phyloP scores from a whole-genome alignment of 2,329 filamentous ascomycete species.

The Allantophomopsis lycopodina region DNA sequence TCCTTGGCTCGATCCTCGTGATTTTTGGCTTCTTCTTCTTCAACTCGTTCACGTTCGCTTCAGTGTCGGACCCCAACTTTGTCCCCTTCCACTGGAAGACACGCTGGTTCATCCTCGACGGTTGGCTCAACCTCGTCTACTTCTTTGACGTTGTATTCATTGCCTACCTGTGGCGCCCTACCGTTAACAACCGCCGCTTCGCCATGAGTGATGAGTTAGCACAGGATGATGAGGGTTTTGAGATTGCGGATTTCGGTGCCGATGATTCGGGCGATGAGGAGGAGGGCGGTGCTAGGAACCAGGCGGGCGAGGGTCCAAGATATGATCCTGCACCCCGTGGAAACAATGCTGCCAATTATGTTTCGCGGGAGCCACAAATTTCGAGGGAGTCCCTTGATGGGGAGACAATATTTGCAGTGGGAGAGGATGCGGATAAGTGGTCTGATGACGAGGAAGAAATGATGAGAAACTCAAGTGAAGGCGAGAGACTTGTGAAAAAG shows the following conservation, averaged over 20 bases:
- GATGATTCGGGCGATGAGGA: constrained; percentile 51
- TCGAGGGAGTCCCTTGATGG: constrained; percentile 59
- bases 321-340: constrained; percentile 19
- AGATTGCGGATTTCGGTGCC: constrained; percentile 81
- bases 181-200: constrained; percentile 90
- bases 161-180: constrained; percentile 92
- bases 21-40: constrained; percentile 99
- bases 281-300: constrained; percentile 34
- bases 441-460: constrained; percentile 59
- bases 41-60: constrained; percentile 91
- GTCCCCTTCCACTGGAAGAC: constrained; percentile 96
- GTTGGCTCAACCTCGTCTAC: constrained; percentile 95
- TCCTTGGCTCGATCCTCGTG: constrained; percentile 79
- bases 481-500: constrained; percentile 23
- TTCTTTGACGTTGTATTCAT: constrained; percentile 86
- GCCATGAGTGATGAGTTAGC: constrained; percentile 99
- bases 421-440: constrained; percentile 70
- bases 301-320: constrained; percentile 16
- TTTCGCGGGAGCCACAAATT: constrained; percentile 14
- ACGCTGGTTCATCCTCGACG: constrained; percentile 92
- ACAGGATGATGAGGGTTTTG: constrained; percentile 96
- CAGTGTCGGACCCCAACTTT: constrained; percentile 72
- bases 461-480: constrained; percentile 32
- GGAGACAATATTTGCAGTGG: constrained; percentile 92
- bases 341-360: constrained; percentile 7